A percentile compares a stretch with the other conserved stretches of the same genome.
phyloP scores from a whole-genome alignment of 2,329 filamentous ascomycete genomes.

The Diaporthe citriasiana region DNA sequence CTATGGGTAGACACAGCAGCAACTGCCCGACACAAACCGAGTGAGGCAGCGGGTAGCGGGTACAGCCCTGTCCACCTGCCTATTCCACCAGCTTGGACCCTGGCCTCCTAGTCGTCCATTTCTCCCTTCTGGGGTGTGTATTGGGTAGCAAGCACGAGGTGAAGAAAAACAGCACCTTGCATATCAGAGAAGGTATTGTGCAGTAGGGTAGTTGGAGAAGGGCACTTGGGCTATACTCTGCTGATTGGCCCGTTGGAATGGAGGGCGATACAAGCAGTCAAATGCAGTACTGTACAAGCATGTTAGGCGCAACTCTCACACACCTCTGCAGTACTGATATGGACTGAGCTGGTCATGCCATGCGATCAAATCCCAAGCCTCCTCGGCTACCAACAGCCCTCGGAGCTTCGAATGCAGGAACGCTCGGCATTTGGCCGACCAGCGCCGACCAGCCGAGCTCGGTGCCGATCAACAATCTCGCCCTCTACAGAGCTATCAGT shows the following conservation, averaged over 20 bases:
- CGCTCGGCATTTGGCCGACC: slow-evolving; percentile 24
- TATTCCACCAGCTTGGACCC: slow-evolving; percentile 1
- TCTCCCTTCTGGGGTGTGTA: neutral
- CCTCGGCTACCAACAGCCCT: neutral
- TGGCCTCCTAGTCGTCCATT: slow-evolving; percentile 10
- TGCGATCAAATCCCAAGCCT: neutral
- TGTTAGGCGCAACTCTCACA: too few relatives aligned
- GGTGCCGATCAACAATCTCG: slow-evolving; percentile 32
- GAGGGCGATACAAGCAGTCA: neutral
- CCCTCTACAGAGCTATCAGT: neutral
- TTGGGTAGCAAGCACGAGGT: neutral
- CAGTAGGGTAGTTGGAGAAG: neutral
- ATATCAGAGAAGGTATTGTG: neutral
- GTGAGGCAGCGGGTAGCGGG: neutral
- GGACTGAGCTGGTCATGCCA: neutral
- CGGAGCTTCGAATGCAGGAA: slow-evolving; percentile 14
- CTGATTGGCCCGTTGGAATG: neutral
- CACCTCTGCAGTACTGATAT: neutral
- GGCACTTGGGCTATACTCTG: neutral
- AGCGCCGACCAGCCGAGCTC: slow-evolving; percentile 5
- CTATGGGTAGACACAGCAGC: neutral
- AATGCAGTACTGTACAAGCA: neutral
- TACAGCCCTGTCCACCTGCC: slow-evolving; percentile 13
- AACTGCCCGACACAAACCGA: slow-evolving; percentile 28
- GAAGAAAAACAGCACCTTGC: slow-evolving; percentile 31